Base-by-base conservation (phyloP, 1,284 basidiomycete species). In the Lignosus rhinocerotis region DNA sequence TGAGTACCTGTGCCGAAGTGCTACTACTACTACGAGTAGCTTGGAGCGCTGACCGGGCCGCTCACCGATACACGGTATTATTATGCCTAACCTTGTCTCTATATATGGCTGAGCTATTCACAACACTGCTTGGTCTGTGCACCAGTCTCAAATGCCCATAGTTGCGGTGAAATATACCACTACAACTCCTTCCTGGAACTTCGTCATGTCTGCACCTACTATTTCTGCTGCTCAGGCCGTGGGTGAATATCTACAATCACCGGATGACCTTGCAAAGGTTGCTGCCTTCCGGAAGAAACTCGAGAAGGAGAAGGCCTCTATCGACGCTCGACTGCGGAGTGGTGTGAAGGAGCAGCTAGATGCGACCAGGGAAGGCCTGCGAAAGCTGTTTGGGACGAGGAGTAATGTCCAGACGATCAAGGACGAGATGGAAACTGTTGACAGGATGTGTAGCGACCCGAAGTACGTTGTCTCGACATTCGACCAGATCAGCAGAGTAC, bases 341-440 rank as follows among this genome's bases (percentile, higher is more conserved):
- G 95, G 95, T 14, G 94, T 97, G 58, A 95, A 93, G 72, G 93
- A 96, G 62, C 96, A 98, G 73, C 82, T 99, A 8, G 91, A 96
- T 69, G 87, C 93, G 0, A 98, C 95, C 9, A 80, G 94, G 47
- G 92, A 96, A 59, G 96, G 94, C 0, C 81, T 99, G 56, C 79
- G 90, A 60, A 95, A 92, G 71, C 81, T 99, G 1, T 81, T 96
- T 59, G 82, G 86, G 53, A 96, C 93, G 6, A 80, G 93, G 36
- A 85, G 86, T 50, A 90, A 94, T 63, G 87, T 98, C 8, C 93
- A 94, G 67, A 76, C 86, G 21, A 85, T 98, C 68, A 92, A 92
- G 73, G 96, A 99, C 67, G 93, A 97, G 73, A 94, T 99, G 90
- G 83, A 85, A 56, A 85, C 87, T 56, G 82, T 98, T 58, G 94